phyloP scores from a whole-genome alignment of 768 basidiomycete genomes.

The Tylopilus sp. region DNA sequence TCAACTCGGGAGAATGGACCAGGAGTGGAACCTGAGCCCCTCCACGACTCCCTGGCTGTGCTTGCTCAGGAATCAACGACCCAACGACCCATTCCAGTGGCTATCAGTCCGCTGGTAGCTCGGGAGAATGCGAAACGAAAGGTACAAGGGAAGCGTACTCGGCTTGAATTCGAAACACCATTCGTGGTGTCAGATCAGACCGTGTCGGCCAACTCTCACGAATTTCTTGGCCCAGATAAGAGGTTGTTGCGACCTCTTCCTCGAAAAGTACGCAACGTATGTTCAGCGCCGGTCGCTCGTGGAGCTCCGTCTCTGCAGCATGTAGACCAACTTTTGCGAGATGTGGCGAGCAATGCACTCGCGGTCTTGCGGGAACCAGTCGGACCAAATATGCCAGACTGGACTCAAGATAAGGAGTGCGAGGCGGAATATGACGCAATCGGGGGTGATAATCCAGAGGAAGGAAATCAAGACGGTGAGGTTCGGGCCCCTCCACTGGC shows the following conservation, averaged over 20 bases:
- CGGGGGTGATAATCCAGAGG: conserved; percentile 6
- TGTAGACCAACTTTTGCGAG: conserved; percentile 17
- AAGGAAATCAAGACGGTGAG: conserved; percentile 5
- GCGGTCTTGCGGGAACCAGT: conserved; percentile 4
- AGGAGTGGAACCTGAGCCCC: background rate
- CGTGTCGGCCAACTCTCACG: background rate
- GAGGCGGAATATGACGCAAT: conserved; percentile 14
- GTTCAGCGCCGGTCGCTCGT: background rate
- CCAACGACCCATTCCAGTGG: background rate
- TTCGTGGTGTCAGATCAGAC: background rate
- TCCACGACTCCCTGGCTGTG: background rate
- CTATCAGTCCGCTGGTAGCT: background rate
- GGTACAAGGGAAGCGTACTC: conserved; percentile 16
- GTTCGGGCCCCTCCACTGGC: conserved; percentile 18
- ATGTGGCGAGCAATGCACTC: conserved; percentile 16
- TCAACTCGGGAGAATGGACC: background rate
- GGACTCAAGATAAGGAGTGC: conserved; percentile 23
- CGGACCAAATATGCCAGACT: conserved; percentile 14
- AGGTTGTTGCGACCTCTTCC: conserved; percentile 24
- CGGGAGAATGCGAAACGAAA: background rate
- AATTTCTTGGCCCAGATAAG: conserved; percentile 15
- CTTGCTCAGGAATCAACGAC: background rate
- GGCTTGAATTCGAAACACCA: conserved; percentile 15
- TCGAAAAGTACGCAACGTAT: conserved; percentile 6
- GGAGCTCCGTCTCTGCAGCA: conserved; percentile 10